Evolutionary conservation across 257 asterid species (phyloP).

Genomic region (Lithospermum erythrorhizon): DNA sequence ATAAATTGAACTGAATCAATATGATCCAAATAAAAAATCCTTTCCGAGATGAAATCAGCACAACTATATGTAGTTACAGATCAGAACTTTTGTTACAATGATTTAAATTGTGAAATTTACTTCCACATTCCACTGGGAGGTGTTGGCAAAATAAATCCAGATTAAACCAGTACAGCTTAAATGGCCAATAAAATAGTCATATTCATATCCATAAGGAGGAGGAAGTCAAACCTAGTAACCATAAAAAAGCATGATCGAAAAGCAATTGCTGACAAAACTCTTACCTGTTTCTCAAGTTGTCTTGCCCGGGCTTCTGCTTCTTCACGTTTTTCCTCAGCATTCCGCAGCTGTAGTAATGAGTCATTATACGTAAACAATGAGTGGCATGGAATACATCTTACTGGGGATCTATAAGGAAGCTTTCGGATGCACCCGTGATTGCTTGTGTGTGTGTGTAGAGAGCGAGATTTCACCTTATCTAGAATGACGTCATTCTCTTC

Average conservation of each 20-base stretch:
- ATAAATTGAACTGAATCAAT: neutral
- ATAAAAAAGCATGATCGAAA: constrained; percentile 2
- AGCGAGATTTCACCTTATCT: constrained; percentile 62
- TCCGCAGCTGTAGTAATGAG: constrained; percentile 63
- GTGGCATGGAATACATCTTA: neutral
- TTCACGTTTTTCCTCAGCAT: constrained; percentile 81
- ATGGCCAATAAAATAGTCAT: too few relatives aligned
- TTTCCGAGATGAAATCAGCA: too few relatives aligned
- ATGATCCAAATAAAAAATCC: neutral
- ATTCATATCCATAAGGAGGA: neutral
- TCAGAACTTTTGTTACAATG: too few relatives aligned
- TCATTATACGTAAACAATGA: constrained; percentile 14
- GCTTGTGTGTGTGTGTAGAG: neutral
- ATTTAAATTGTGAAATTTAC: too few relatives aligned
- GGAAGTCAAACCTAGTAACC: neutral
- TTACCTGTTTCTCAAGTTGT: constrained; percentile 93
- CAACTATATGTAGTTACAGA: too few relatives aligned
- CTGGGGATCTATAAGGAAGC: neutral
- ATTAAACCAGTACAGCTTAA: too few relatives aligned
- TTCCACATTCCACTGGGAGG: too few relatives aligned
- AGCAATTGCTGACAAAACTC: constrained; percentile 8
- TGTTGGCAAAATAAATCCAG: too few relatives aligned
- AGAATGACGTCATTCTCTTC: constrained; percentile 77
- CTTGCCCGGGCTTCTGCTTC: constrained; percentile 92
- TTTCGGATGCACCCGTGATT: neutral